Evolutionary conservation across 305 asterid genomes (phyloP).

Genomic region (Fraxinus sp.): DNA sequence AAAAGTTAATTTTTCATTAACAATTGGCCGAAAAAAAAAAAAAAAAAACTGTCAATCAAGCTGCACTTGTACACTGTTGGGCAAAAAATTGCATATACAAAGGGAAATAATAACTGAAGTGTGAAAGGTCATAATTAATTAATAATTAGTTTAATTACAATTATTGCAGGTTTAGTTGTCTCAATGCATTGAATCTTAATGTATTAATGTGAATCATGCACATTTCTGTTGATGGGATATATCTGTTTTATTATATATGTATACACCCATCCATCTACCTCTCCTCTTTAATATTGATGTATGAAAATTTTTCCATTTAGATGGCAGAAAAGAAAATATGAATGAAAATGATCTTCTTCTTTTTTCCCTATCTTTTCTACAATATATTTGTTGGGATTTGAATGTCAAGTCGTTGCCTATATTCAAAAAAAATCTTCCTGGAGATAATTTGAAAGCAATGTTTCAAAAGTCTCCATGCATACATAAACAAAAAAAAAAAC

Average conservation of each 20-base stretch:
- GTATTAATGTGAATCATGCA: not conserved
- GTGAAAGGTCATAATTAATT: not conserved
- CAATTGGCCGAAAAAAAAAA: too few species aligned
- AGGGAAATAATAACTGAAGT: not conserved
- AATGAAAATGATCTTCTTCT: not conserved
- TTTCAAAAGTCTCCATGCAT: not conserved
- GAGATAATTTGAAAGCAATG: constrained; percentile 9
- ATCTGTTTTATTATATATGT: not conserved
- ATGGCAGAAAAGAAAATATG: not conserved
- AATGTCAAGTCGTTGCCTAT: not conserved
- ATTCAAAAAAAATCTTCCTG: not conserved
- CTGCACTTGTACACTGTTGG: too few species aligned
- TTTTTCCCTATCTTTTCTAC: not conserved
- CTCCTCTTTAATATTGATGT: not conserved
- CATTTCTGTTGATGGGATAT: not conserved
- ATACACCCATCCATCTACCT: not conserved
- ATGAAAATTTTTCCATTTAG: not conserved
- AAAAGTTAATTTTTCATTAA: too few species aligned
- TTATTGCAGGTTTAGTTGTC: not conserved
- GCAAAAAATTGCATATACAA: too few species aligned
- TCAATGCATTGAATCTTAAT: too few species aligned
- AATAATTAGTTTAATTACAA: not conserved
- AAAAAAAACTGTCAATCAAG: too few species aligned
- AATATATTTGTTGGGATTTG: not conserved
- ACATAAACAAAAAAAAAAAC: not conserved